Conservation (phyloP, 1,284 basidiomycete species). For the Spongiforma sp. region DNA sequence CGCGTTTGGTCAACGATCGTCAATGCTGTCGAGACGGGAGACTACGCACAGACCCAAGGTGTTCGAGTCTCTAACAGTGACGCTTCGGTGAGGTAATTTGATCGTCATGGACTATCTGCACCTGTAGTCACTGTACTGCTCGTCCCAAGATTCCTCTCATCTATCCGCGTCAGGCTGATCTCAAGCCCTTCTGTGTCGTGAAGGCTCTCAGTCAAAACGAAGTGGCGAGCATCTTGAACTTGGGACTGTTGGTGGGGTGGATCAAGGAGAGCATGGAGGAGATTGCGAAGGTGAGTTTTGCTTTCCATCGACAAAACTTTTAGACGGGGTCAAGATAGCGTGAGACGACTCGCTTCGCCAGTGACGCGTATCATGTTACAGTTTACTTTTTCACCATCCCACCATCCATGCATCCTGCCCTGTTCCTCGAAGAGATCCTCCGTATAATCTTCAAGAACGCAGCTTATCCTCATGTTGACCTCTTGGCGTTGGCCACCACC, state of each 20-base stretch:
- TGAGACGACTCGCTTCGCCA: too few species aligned
- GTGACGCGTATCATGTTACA: too few species aligned
- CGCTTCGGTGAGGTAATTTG: constrained; percentile 83
- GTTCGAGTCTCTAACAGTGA: too few species aligned
- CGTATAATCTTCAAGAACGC: background rate
- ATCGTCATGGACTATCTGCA: constrained; percentile 71
- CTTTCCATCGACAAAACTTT: too few species aligned
- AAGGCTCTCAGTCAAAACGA: constrained; percentile 88
- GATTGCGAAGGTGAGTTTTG: constrained; percentile 75
- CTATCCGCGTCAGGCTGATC: constrained; percentile 75
- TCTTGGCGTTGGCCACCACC: background rate
- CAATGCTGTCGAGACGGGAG: constrained; percentile 49
- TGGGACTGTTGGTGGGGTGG: constrained; percentile 81
- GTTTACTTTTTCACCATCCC: too few species aligned
- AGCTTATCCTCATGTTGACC: background rate
- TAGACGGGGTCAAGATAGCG: too few species aligned
- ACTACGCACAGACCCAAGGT: too few species aligned
- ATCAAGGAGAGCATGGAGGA: constrained; percentile 79
- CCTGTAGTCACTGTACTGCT: constrained; percentile 90
- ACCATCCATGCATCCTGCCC: background rate
- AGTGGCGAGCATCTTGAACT: constrained; percentile 89
- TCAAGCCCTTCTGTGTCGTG: constrained; percentile 85
- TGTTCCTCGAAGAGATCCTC: background rate
- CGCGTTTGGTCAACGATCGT: constrained; percentile 36
- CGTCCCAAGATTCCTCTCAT: constrained; percentile 91